Conservation (phyloP, 2,329 filamentous ascomycete genomes). For the Ambrosiella beaveri region DNA sequence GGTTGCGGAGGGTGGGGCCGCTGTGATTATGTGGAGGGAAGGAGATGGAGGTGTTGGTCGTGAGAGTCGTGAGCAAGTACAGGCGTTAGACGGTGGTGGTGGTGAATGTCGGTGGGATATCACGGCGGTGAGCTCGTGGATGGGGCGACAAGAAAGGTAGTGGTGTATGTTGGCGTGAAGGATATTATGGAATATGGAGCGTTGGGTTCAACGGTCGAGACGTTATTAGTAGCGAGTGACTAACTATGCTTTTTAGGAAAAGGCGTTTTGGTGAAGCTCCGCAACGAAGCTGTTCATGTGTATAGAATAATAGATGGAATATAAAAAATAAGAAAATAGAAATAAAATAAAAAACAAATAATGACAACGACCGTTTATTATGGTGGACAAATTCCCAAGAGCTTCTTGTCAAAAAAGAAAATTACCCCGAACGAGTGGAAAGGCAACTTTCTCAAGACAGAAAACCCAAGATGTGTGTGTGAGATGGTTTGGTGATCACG, state of each 20-base stretch:
- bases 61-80: background rate
- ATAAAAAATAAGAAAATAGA: too few species aligned
- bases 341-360: background rate
- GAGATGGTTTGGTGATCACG: background rate
- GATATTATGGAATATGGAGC: background rate
- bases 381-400: background rate
- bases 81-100: background rate
- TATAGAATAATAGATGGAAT: background rate
- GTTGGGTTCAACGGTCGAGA: background rate
- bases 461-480: background rate
- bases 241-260: background rate
- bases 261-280: background rate
- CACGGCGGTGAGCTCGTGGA: background rate
- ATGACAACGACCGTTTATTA: background rate
- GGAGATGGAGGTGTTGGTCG: background rate
- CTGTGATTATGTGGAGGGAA: background rate
- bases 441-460: background rate
- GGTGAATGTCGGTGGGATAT: background rate
- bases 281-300: background rate
- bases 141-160: background rate
- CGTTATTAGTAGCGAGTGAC: background rate
- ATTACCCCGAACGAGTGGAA: background rate
- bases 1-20: background rate
- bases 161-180: background rate
- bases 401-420: too few species aligned